Base-by-base conservation (phyloP, 179 eudicot genomes). In the Patellifolia procumbens region DNA sequence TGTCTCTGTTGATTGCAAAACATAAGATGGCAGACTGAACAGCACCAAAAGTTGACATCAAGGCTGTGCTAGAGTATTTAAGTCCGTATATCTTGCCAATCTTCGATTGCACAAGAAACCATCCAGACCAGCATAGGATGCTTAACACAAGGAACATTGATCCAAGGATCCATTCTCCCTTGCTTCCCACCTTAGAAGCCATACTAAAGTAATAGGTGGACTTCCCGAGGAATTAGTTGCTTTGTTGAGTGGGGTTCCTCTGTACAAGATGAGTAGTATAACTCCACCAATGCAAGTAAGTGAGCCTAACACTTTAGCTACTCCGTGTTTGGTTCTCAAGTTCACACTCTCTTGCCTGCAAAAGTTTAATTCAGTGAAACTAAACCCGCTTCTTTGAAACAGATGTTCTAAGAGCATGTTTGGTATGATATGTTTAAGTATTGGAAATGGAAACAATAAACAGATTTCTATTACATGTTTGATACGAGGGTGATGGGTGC, bases 61-160 rank as follows among this genome's bases (percentile, higher is more conserved):
- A 61, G n/a, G 88, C 82, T 15, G 98, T 94, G 82, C 88, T 92
- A 0, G 92, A 83, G 77, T 92, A 94, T 43, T 75, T 85, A 74
- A 55, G 81, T 2, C 93, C 91, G 77, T 76, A 94, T 16, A 32
- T 80, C 81, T 90, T 89, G 34, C 93, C 86, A 28, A 94, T 87
- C 76, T 81, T 79, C 2, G 90, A 84, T 82, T 94, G 98, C 42
- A 89, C 22, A 28, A 92, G 88, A 75, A 90, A 94, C 98, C 98
- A 94, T n/a, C 89, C 87, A 53, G 96, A 79, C 98, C 97, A 92
- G 62, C 70, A 55, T 6, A 91, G 20, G 68, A 86, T 74, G 78
- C 92, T 86, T 42, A 74, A 68, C 58, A 78, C 60, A 65, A 92
- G 79, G 82, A 82, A 80, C 32, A 84, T 11, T 6, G 96, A 82